Evolutionary conservation across 805 yeast species (phyloP), one percentile per base, ranked within the genome.

Genomic region (Hanseniaspora taiwanica): DNA sequence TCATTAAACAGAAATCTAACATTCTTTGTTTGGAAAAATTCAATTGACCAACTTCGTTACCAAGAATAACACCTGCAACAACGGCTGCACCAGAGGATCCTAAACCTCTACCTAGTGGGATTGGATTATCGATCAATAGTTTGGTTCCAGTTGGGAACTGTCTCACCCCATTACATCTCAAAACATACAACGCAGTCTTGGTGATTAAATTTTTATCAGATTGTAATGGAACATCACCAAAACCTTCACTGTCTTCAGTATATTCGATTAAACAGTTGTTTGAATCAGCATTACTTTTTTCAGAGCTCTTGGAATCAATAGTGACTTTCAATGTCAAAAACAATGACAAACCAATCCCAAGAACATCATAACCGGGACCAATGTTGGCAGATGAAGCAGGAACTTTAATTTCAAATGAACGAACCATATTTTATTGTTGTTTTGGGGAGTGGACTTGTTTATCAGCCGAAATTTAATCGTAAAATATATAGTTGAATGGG

Each of bases 1-100:
- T 87, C 91, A 91, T 83, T 51, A 91, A 70, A 60, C 96, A 85
- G 66, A 82, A 91, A 60, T 91, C 98, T 52, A 91, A 67, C 77
- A 91, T 72, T 51, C 97, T 71, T 51, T 74, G 78, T 60, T 81
- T 87, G 38, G 78, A 64, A 44, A 86, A 74, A 1, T 73, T 75
- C 27, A 89, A 65, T 38, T 74, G 68, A 29, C 91, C 96, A 25
- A 87, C 69, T 48, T 79, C 89, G 55, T 83, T 83, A 37, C 93
- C 98, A 35, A 91, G 67, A 64, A 86, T 68, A 10, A 82, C 94
- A 55, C 98, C 98, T 16, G 93, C 97, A 21, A 91, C 97, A 23
- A 91, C 95, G 31, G 98, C 98, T 6, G 97, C 95, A 39, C 96
- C 98, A 3, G 94, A 82, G 1, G 97, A 91, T 2, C 98, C 98